Base-by-base conservation (phyloP, 441 rosid species). In the Gossypium schwendimanii region DNA sequence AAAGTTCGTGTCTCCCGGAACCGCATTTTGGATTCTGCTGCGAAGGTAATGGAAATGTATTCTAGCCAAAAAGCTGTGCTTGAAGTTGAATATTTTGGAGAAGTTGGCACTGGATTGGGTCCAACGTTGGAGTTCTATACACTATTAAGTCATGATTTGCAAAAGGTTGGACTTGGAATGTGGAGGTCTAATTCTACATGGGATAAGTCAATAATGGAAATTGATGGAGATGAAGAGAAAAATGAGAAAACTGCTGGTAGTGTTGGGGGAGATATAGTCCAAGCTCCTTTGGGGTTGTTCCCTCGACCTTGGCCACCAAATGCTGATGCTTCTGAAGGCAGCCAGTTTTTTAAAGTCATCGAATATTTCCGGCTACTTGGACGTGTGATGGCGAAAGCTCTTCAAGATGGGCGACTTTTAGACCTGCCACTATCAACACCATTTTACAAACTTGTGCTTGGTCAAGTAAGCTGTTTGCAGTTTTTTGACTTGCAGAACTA, bases 51-150 rank as follows among this genome's bases (percentile, higher is more conserved):
- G 99, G 99, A 96, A 87, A 94, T 96, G 99, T 96, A 92, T 84
- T 96, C 97, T 78, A 90, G 97, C 85, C 98, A 96, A 76, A 92
- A 94, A 80, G 98, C 98, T 75, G 93, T 96, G 73, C 98, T 96
- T 75, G 99, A 96, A 82, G 99, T 96, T 12, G 99, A 96, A 81
- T 96, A 96, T 84, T 94, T 96, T 89, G 99, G 99, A 72, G 99
- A 96, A 88, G 99, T 96, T 76, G 98, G 99, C 63, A 96, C 99
- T 54, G 99, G 99, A 47, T 81, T 96, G 78, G 99, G 99, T 62
- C 99, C 99, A 54, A 96, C 99, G 15, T 84, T 96, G 71, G 99
- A 96, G 84, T 96, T 96, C 73, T 96, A 96, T 81, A 96, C 99
- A 18, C 95, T 96, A 76, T 68, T 96, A 69, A 94, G 99, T 84